Percentiles rank a stretch among this genome's conserved stretches.
Conservation (phyloP, 306 rosid species). For the Lathyrus oleraceus region DNA sequence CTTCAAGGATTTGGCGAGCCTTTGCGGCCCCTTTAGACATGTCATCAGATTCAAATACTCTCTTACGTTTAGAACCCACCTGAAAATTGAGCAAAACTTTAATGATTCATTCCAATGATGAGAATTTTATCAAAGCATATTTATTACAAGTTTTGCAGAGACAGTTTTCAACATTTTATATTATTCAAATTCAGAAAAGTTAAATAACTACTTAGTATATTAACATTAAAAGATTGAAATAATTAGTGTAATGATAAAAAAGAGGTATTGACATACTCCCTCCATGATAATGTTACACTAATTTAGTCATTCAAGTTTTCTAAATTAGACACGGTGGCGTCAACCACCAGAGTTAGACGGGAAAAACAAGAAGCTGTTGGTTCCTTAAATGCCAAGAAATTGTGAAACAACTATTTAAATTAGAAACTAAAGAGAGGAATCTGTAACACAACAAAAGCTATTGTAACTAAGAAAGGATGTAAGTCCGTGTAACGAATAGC, state of each 20-base stretch:
- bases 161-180: not conserved
- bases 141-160: conserved; percentile 16
- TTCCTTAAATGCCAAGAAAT: conserved; percentile 10
- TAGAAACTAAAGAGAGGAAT: no score
- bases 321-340: not conserved
- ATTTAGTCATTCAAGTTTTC: not conserved
- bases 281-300: not conserved
- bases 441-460: no score
- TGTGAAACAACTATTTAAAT: not conserved
- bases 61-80: conserved; percentile 77
- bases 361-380: not conserved
- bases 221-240: not conserved
- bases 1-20: conserved; percentile 71
- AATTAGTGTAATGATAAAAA: not conserved
- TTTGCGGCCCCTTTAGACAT: conserved; percentile 67
- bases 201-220: not conserved
- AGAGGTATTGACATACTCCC: not conserved
- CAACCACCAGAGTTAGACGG: conserved; percentile 15
- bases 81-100: conserved; percentile 37
- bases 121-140: not conserved
- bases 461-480: not conserved
- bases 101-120: conserved; percentile 7
- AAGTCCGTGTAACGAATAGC: not conserved
- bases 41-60: conserved; percentile 63
- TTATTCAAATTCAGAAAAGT: conserved; percentile 9